Evolutionary conservation across 2,329 filamentous ascomycete genomes (phyloP).

Genomic region (Amesomyces nigricolor): DNA sequence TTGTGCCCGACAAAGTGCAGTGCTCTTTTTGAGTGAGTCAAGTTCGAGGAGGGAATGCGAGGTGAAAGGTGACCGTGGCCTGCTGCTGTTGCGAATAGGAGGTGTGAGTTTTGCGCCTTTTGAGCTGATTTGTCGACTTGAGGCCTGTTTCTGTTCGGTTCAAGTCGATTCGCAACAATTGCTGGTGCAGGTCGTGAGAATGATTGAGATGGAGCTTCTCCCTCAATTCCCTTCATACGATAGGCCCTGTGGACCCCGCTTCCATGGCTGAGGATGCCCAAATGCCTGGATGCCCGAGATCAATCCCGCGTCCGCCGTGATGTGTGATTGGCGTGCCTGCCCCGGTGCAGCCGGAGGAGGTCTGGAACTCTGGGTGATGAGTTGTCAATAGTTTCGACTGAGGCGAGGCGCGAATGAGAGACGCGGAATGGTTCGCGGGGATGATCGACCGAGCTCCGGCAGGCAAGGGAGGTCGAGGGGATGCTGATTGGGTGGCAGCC

Average conservation of each 20-base stretch:
- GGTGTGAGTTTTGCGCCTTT: background rate
- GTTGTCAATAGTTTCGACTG: conserved; percentile 8
- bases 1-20: background rate
- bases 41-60: background rate
- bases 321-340: conserved; percentile 20
- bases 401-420: conserved; percentile 18
- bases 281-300: conserved; percentile 13
- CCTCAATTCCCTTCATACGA: background rate
- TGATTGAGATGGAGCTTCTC: background rate
- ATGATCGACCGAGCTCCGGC: conserved; percentile 8
- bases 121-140: background rate
- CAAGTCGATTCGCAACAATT: background rate
- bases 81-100: background rate
- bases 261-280: conserved; percentile 1
- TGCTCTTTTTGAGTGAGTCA: background rate
- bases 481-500: conserved; percentile 8
- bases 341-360: conserved; percentile 10
- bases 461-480: background rate
- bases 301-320: conserved; percentile 7
- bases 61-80: background rate
- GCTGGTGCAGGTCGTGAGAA: background rate
- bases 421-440: background rate
- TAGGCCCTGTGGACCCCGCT: conserved; percentile 11
- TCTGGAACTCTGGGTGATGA: conserved; percentile 9
- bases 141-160: conserved; percentile 2